phyloP scores from a whole-genome alignment of 108 stramenopile genomes.

The Parietichytrium sp. region DNA sequence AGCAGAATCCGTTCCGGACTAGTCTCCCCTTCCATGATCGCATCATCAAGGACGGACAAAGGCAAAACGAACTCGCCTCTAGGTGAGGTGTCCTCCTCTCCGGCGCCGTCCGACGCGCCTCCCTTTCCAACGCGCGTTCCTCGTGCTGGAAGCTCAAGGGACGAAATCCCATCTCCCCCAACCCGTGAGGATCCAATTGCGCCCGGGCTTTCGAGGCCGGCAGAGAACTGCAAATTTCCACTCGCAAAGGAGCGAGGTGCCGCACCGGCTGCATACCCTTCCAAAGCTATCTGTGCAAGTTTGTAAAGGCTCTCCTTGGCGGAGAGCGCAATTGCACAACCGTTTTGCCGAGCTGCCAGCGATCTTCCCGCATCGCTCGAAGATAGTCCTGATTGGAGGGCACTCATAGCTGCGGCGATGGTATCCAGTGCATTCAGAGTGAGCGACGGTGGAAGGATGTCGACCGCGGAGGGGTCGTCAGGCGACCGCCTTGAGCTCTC shows the following conservation, averaged over 20 bases:
- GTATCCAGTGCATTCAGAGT: not conserved
- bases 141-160: not conserved
- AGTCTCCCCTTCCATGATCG: not conserved
- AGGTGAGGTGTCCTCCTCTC: not conserved
- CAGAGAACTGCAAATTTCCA: not conserved
- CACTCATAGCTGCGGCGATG: not conserved
- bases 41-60: not conserved
- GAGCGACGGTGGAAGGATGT: not conserved
- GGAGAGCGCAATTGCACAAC: not conserved
- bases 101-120: not conserved
- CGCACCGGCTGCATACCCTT: not conserved
- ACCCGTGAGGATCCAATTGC: not conserved
- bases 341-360: not conserved
- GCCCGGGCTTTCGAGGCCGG: not conserved
- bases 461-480: not conserved
- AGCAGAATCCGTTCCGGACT: not conserved
- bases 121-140: not conserved
- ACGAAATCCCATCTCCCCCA: constrained; percentile 26
- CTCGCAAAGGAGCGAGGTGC: not conserved
- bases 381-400: not conserved
- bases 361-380: too few species aligned
- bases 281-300: not conserved
- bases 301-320: not conserved
- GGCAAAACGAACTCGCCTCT: not conserved
- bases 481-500: not conserved